Base-by-base conservation (phyloP, 305 asterid genomes). In the Solanum hybrid region DNA sequence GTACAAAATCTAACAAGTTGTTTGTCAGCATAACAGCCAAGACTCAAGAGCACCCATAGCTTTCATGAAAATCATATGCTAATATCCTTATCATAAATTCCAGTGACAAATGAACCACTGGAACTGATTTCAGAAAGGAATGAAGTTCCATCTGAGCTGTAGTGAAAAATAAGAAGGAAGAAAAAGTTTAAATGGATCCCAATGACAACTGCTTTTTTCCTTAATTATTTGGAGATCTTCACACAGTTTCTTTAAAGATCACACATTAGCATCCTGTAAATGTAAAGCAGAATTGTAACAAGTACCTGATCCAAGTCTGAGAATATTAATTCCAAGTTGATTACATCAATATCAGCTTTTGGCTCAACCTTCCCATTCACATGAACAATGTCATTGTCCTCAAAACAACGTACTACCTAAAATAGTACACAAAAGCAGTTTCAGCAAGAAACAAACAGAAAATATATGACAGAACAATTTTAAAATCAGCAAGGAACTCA, bases 331-430 rank as follows among this genome's bases (percentile, higher is more conserved):
- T 97, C 99, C 88, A 97, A 89, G 87, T 97, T 97, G 93, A 97
- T 96, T 90, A 95, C 97, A 24, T 96, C 99, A 84, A 95, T 94
- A 91, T 97, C 99, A 89, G 99, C 93, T 92, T 92, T 97, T 32
- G 99, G 99, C 93, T 97, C 99, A 91, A 97, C 95, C 93, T 93
- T 95, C 88, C 98, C 99, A 81, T 88, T 95, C 87, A 97, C 99
- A 85, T 97, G 99, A 90, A 97, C 95, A 91, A 97, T 95, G 95
- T 96, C 99, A 92, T 97, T 95, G 92, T 97, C 99, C 92, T 97
- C 99, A 89, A 97, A 97, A 91, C 99, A 97, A 19, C 99, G 98
- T 75, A 97, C 99, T 87, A 97, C 99, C 99, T 97, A 88, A 85
- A 90, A 81, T 81, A 56, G 87, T 56, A 81, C 90, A 35, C 80